Percentiles rank a stretch among this genome's conserved stretches.
These are phyloP conservation scores for Dendrostoma leiphaemia DNA, from an alignment of 2,329 filamentous ascomycete species.

Conservation along the genomic window DNA sequence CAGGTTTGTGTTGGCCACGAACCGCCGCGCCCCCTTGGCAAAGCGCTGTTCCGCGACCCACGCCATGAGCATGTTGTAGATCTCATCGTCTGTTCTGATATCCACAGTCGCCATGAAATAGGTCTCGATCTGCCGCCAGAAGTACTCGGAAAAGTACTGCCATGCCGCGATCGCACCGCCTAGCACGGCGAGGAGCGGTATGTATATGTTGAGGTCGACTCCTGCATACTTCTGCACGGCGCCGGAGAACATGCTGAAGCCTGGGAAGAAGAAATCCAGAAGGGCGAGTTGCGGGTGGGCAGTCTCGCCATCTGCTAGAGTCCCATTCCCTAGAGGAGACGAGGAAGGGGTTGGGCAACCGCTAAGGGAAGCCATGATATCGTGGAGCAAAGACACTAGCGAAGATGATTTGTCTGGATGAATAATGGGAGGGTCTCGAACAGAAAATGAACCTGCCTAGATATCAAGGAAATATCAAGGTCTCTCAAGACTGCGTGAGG, in stretches of 20 bases:
- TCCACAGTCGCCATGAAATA: conserved; percentile 66
- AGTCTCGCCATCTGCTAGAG: conserved; percentile 16
- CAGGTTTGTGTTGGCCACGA: conserved; percentile 63
- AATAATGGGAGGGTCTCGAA: not conserved
- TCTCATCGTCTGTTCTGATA: conserved; percentile 67
- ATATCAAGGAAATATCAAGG: too few relatives aligned
- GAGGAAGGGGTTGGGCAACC: not conserved
- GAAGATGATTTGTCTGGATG: not conserved
- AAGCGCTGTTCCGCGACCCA: conserved; percentile 67
- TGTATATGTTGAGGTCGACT: conserved; percentile 61
- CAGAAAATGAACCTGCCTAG: too few relatives aligned
- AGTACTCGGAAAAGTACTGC: conserved; percentile 49
- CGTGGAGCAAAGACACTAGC: not conserved
- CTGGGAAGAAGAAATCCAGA: conserved; percentile 64
- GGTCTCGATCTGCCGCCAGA: conserved; percentile 46
- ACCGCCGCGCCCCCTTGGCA: conserved; percentile 55
- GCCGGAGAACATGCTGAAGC: conserved; percentile 57
- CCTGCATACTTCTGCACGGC: conserved; percentile 55
- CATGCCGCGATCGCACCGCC: conserved; percentile 49
- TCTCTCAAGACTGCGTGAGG: too few relatives aligned
- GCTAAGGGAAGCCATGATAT: conserved; percentile 6
- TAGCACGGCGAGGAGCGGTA: conserved; percentile 53
- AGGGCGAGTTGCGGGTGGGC: conserved; percentile 46
- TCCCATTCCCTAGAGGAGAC: not conserved
- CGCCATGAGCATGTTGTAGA: conserved; percentile 70